These are phyloP conservation scores for Leccinum pachyderme DNA, from an alignment of 1,284 basidiomycete genomes.

Conservation along the genomic window DNA sequence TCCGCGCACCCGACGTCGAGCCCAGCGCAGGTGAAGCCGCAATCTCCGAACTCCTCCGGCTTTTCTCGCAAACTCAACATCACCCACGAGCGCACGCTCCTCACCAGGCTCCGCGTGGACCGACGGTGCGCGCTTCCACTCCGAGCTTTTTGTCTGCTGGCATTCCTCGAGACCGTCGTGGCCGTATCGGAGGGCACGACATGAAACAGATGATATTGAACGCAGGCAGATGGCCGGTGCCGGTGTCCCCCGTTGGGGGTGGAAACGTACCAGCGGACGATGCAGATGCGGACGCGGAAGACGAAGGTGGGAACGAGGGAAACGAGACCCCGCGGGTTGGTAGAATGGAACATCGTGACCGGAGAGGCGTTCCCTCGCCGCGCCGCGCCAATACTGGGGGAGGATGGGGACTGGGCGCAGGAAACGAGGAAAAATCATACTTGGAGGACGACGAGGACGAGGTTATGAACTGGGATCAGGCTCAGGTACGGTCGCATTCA, in stretches of 20 bases:
- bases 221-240: constrained; percentile 20
- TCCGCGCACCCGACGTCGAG: constrained; percentile 30
- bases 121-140: constrained; percentile 40
- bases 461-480: constrained; percentile 66
- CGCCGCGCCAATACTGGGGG: constrained; percentile 44
- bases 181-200: constrained; percentile 63
- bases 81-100: constrained; percentile 38
- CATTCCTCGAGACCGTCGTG: constrained; percentile 70
- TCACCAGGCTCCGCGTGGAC: constrained; percentile 20
- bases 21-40: constrained; percentile 62
- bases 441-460: constrained; percentile 39
- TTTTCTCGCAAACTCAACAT: constrained; percentile 36
- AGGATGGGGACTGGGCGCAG: constrained; percentile 66
- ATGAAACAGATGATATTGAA: constrained; percentile 27
- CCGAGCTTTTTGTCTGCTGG: constrained; percentile 71
- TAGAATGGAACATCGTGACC: constrained; percentile 30
- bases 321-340: constrained; percentile 56
- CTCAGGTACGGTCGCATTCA: constrained; percentile 43
- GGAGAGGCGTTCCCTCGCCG: constrained; percentile 15
- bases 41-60: constrained; percentile 58
- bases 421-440: constrained; percentile 45
- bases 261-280: constrained; percentile 14
- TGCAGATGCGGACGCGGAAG: constrained; percentile 21
- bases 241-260: neutral
- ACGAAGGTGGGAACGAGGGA: constrained; percentile 39